Conservation (phyloP, 345 rosid genomes). For the Euclidium syriacum region DNA sequence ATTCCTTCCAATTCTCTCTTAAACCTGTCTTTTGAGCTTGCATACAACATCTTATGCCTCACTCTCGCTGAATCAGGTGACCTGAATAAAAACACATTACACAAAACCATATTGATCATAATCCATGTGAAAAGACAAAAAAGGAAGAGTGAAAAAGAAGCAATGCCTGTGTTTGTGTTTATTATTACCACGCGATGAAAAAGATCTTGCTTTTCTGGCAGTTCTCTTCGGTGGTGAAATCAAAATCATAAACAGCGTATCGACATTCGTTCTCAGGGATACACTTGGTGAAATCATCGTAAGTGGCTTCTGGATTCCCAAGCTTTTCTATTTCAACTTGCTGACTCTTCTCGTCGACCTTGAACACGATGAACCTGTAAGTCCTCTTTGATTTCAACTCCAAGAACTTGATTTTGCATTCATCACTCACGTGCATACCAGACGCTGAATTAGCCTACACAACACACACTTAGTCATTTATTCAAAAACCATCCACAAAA, state of each 20-base stretch:
- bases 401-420: conserved; percentile 62
- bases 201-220: conserved; percentile 77
- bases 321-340: conserved; percentile 54
- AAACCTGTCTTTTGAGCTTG: conserved; percentile 76
- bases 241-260: conserved; percentile 67
- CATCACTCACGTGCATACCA: conserved; percentile 68
- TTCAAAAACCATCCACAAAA: neutral
- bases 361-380: conserved; percentile 67
- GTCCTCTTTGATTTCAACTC: conserved; percentile 67
- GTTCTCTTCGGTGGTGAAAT: conserved; percentile 65
- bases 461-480: neutral
- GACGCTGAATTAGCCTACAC: conserved; percentile 63
- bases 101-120: too few species aligned
- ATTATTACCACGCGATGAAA: conserved; percentile 78
- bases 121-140: too few species aligned
- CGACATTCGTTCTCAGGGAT: conserved; percentile 62
- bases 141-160: neutral
- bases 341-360: conserved; percentile 55
- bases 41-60: conserved; percentile 76
- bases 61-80: conserved; percentile 62
- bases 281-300: conserved; percentile 48
- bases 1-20: conserved; percentile 69
- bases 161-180: too few species aligned
- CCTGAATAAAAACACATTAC: too few species aligned
- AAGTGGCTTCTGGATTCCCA: conserved; percentile 45